Percentiles rank a stretch among this genome's conserved stretches.
phyloP scores from a whole-genome alignment of 2,329 filamentous ascomycete species.

The Diaporthe velutina region DNA sequence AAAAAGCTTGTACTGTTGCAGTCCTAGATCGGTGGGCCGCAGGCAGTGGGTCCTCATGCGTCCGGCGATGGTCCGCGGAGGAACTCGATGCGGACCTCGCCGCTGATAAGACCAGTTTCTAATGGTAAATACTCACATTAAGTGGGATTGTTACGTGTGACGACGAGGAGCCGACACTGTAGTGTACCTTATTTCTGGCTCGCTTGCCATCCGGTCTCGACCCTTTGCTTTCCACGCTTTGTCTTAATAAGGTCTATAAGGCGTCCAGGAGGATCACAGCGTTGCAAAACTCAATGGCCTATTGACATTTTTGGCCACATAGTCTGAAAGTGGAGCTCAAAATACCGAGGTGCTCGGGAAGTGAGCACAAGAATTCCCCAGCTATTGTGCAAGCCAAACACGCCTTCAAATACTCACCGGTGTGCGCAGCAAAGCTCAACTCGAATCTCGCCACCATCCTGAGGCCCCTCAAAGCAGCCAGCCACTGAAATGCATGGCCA shows the following conservation, averaged over 20 bases:
- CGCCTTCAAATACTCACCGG: not conserved
- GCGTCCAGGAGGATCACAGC: too few relatives aligned
- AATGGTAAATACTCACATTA: not conserved
- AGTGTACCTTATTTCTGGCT: too few relatives aligned
- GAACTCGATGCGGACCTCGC: not conserved
- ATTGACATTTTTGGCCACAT: too few relatives aligned
- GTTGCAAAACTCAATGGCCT: too few relatives aligned
- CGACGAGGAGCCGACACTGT: not conserved
- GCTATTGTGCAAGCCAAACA: not conserved
- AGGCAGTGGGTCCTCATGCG: conserved; percentile 13
- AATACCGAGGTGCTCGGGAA: too few relatives aligned
- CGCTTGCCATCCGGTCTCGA: not conserved
- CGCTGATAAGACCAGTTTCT: not conserved
- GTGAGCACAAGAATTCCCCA: too few relatives aligned
- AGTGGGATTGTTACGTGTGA: not conserved
- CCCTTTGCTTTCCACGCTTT: not conserved
- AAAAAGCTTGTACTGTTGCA: conserved; percentile 20
- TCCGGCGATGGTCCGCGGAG: conserved; percentile 4
- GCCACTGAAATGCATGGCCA: too few relatives aligned
- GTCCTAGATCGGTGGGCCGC: not conserved
- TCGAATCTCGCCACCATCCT: not conserved
- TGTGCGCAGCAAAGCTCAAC: not conserved
- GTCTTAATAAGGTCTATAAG: too few relatives aligned
- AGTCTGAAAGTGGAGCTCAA: too few relatives aligned
- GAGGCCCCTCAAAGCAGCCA: too few relatives aligned